Evolutionary conservation across 2,329 filamentous ascomycete species (phyloP).

Genomic region (Arthrobotrys pseudoclavata): DNA sequence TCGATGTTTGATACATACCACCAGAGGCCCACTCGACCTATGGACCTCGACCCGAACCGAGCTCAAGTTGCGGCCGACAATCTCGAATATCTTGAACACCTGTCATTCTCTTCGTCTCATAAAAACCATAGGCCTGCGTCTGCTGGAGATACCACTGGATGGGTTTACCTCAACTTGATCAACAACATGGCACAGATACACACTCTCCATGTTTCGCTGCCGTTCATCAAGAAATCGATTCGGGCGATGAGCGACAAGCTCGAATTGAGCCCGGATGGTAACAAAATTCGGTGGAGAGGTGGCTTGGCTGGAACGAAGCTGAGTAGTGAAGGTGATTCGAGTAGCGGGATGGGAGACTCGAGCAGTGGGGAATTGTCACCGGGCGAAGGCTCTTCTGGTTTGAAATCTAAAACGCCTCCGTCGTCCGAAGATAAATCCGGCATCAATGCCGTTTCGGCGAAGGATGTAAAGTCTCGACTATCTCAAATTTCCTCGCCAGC

Average conservation of each 20-base stretch:
- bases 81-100: slow-evolving; percentile 81
- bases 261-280: slow-evolving; percentile 81
- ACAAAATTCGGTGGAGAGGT: slow-evolving; percentile 84
- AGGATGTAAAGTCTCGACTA: slow-evolving; percentile 48
- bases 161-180: slow-evolving; percentile 85
- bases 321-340: slow-evolving; percentile 75
- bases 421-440: slow-evolving; percentile 66
- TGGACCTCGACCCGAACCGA: slow-evolving; percentile 83
- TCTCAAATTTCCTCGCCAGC: slow-evolving; percentile 40
- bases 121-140: slow-evolving; percentile 71
- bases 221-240: slow-evolving; percentile 81
- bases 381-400: slow-evolving; percentile 67
- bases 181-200: slow-evolving; percentile 87
- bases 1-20: slow-evolving; percentile 66
- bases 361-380: slow-evolving; percentile 67
- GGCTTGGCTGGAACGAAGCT: slow-evolving; percentile 75
- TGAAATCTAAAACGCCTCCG: slow-evolving; percentile 65
- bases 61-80: slow-evolving; percentile 81
- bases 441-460: slow-evolving; percentile 64
- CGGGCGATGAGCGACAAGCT: slow-evolving; percentile 79
- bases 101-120: slow-evolving; percentile 75
- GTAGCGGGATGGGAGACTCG: slow-evolving; percentile 66
- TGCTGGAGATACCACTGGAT: slow-evolving; percentile 77
- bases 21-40: slow-evolving; percentile 81
- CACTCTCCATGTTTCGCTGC: slow-evolving; percentile 83